A percentile compares a stretch with the other conserved stretches of the same genome.
These are phyloP conservation scores for Nitzschia inconspicua DNA, from an alignment of 108 stramenopile genomes.

Conservation along the genomic window DNA sequence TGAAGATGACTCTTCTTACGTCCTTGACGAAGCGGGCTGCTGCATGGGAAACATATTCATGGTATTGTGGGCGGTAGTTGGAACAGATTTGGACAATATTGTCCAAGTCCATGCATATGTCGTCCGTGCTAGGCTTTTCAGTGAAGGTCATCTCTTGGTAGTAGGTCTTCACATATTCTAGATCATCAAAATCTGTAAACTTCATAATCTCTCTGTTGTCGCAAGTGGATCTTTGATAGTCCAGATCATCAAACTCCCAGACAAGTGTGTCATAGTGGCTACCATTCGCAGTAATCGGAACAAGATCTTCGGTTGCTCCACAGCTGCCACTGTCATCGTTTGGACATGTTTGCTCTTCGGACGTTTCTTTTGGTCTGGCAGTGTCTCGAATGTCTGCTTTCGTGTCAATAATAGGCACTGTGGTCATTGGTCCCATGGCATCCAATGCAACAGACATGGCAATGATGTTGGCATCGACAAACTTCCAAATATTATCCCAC, in stretches of 20 bases:
- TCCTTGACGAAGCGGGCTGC: conserved; percentile 54
- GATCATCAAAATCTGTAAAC: conserved; percentile 5
- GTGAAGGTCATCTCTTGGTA: conserved; percentile 31
- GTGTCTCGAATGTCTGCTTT: neutral
- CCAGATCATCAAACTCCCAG: conserved; percentile 22
- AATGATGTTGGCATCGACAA: conserved; percentile 19
- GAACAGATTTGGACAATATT: conserved; percentile 63
- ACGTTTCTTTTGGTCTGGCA: neutral
- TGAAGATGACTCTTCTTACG: conserved; percentile 53
- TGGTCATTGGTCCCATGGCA: conserved; percentile 1
- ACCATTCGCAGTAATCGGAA: neutral
- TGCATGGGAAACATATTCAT: conserved; percentile 57
- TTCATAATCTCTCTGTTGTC: neutral
- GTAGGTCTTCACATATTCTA: conserved; percentile 20
- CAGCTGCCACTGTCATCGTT: conserved; percentile 9
- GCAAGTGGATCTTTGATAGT: conserved; percentile 12
- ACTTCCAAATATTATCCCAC: conserved; percentile 18
- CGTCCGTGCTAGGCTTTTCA: conserved; percentile 7
- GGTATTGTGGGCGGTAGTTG: conserved; percentile 66
- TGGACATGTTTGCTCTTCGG: conserved; percentile 2
- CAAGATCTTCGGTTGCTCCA: conserved; percentile 1
- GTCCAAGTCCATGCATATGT: conserved; percentile 64
- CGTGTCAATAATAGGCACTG: neutral
- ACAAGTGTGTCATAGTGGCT: conserved; percentile 19
- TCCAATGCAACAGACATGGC: conserved; percentile 26